A percentile compares a stretch with the other conserved stretches of the same genome.
Evolutionary conservation across 805 yeast genomes (phyloP).

Genomic region (Pichia sporocuriosa): DNA sequence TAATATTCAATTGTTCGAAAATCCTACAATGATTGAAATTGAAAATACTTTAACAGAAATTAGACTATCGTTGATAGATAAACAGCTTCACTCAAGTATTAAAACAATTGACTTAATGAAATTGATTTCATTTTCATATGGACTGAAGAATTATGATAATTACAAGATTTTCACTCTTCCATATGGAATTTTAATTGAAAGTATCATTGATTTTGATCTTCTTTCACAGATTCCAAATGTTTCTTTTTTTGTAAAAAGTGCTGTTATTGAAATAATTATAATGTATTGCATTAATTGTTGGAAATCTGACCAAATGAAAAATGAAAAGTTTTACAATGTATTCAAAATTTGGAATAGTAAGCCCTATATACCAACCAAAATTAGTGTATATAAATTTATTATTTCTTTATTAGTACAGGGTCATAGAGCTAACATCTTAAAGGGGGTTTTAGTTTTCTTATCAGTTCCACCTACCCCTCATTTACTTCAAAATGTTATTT

Average conservation of each 20-base stretch:
- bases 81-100: conserved; percentile 20
- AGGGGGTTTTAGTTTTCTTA: conserved; percentile 22
- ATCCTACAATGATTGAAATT: conserved; percentile 11
- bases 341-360: conserved; percentile 30
- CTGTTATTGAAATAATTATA: conserved; percentile 36
- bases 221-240: conserved; percentile 28
- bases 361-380: conserved; percentile 19
- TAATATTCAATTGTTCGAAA: conserved; percentile 4
- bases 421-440: conserved; percentile 17
- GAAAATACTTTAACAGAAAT: conserved; percentile 20
- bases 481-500: conserved; percentile 14
- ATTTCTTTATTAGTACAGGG: conserved; percentile 16
- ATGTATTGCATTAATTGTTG: conserved; percentile 42
- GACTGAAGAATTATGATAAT: conserved; percentile 27
- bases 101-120: conserved; percentile 26
- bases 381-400: conserved; percentile 18
- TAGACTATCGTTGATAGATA: conserved; percentile 16
- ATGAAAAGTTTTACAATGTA: conserved; percentile 16
- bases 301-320: conserved; percentile 25
- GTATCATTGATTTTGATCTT: conserved; percentile 34
- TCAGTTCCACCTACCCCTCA: conserved; percentile 24
- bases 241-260: conserved; percentile 22
- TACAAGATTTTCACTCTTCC: conserved; percentile 33
- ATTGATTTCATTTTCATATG: conserved; percentile 31
- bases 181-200: conserved; percentile 35